These are phyloP conservation scores for Phytophthora hibernalis DNA, from an alignment of 352 stramenopile species.

Conservation along the genomic window DNA sequence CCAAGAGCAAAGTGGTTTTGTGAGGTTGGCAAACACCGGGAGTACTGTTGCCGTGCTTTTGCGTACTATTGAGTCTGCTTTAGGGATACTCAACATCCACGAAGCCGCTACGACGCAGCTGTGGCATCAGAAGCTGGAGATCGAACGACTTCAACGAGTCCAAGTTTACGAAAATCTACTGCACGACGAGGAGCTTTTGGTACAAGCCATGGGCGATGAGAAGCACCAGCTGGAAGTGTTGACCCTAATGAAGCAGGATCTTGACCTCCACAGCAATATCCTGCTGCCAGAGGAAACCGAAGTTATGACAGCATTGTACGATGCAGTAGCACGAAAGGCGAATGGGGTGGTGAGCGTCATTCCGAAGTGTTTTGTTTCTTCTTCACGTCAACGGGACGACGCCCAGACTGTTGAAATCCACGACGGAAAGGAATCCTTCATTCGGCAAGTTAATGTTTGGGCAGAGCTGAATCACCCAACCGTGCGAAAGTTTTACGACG, in stretches of 20 bases:
- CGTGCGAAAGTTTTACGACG: constrained; percentile 7
- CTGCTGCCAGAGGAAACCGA: constrained; percentile 16
- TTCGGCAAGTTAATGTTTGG: not conserved
- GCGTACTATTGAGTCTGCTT: not conserved
- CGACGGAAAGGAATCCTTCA: not conserved
- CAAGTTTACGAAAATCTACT: not conserved
- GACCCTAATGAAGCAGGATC: constrained; percentile 28
- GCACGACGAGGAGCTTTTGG: not conserved
- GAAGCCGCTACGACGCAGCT: not conserved
- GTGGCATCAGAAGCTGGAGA: not conserved
- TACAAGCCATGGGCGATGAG: constrained; percentile 5
- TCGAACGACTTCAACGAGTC: not conserved
- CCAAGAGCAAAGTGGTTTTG: not conserved
- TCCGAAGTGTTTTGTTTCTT: constrained; percentile 13
- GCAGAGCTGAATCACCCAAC: not conserved
- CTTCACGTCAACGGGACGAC: not conserved
- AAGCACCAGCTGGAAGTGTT: constrained; percentile 26
- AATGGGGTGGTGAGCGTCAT: constrained; percentile 1
- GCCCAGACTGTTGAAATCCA: not conserved
- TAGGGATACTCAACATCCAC: not conserved
- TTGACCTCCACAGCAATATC: not conserved
- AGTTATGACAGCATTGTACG: constrained; percentile 7
- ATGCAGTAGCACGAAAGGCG: not conserved
- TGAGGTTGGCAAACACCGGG: not conserved
- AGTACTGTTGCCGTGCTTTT: not conserved